Evolutionary conservation across 176 grass and related monocot species (phyloP).

Genomic region (Pontederia crassipes): DNA sequence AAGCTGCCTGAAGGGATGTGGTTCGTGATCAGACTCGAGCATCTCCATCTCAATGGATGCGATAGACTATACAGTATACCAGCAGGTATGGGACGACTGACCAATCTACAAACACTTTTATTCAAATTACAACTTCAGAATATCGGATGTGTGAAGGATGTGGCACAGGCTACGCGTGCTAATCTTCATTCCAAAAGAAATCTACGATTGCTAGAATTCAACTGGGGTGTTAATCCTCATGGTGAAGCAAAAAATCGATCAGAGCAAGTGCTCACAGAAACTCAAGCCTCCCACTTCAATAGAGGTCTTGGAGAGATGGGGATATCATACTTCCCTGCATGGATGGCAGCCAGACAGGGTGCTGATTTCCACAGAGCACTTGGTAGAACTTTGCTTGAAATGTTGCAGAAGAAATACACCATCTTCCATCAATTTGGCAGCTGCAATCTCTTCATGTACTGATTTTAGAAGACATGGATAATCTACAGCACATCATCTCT

Average conservation of each 20-base stretch:
- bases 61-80: conserved; percentile 1
- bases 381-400: neutral
- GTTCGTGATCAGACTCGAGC: conserved; percentile 2
- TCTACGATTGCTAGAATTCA: neutral
- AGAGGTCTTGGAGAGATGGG: no score
- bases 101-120: conserved; percentile 4
- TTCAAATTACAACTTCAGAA: neutral
- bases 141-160: no score
- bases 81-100: conserved; percentile 1
- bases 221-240: no score
- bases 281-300: no score
- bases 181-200: conserved; percentile 7
- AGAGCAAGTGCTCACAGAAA: no score
- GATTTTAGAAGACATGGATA: neutral
- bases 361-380: neutral
- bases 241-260: no score
- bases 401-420: neutral
- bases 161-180: no score
- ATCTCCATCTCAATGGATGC: conserved; percentile 2
- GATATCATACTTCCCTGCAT: neutral
- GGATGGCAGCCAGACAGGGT: neutral
- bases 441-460: conserved; percentile 14
- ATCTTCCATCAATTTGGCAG: conserved; percentile 17
- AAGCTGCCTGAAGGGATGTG: neutral
- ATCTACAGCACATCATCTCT: conserved; percentile 2